phyloP scores from a whole-genome alignment of 1,284 basidiomycete species.

The Irpex sp. region DNA sequence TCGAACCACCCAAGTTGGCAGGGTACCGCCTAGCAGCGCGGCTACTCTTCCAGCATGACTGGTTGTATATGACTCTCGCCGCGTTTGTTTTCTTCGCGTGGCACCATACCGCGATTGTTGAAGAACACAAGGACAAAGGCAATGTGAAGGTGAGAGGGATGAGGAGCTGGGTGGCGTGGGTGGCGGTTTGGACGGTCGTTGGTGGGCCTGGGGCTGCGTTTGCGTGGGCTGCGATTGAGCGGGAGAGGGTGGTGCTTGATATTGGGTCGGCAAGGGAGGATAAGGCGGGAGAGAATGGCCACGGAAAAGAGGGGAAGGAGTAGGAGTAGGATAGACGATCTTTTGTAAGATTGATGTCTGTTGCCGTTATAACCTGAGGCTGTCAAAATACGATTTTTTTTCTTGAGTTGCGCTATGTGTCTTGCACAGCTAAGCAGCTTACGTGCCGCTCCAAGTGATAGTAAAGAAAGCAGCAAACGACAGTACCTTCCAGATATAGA shows the following conservation, averaged over 20 bases:
- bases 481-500: conserved; percentile 3
- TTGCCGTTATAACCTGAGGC: too few species aligned
- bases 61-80: conserved; percentile 8
- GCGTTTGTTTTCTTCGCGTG: conserved; percentile 8
- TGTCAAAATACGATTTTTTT: too few species aligned
- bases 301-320: background rate
- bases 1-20: background rate
- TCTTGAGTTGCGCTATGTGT: too few species aligned
- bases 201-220: conserved; percentile 11
- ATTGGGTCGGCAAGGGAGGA: background rate
- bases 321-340: background rate
- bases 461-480: conserved; percentile 4
- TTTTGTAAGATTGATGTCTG: too few species aligned
- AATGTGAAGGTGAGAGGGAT: background rate
- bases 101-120: background rate
- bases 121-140: too few species aligned
- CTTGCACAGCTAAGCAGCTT: too few species aligned
- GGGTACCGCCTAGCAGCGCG: conserved; percentile 6
- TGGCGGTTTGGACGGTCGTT: background rate
- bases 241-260: conserved; percentile 1
- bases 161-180: background rate
- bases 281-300: background rate
- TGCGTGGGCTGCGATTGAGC: conserved; percentile 8
- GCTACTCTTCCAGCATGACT: conserved; percentile 12
- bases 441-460: too few species aligned